Evolutionary conservation across 805 yeast species (phyloP).

Genomic region (Starmerella gropengiesseri): DNA sequence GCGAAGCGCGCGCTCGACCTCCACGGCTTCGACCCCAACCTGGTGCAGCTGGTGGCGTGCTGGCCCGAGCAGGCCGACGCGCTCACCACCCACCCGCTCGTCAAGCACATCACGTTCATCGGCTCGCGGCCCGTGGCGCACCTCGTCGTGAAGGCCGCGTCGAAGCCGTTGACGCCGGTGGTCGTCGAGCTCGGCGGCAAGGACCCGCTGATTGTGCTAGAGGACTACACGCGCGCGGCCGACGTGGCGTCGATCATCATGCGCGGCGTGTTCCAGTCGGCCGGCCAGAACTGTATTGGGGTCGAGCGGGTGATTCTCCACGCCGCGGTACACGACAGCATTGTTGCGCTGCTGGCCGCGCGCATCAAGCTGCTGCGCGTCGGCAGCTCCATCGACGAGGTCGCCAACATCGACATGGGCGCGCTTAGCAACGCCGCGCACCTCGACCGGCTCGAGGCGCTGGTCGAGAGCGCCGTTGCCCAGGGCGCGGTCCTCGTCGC

Average conservation of each 20-base stretch:
- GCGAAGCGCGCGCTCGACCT: conserved; percentile 60
- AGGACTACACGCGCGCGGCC: conserved; percentile 28
- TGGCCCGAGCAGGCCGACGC: conserved; percentile 83
- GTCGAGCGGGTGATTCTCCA: conserved; percentile 77
- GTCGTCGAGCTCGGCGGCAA: conserved; percentile 96
- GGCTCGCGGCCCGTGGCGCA: conserved; percentile 95
- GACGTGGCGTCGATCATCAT: conserved; percentile 65
- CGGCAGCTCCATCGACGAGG: conserved; percentile 88
- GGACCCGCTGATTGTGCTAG: conserved; percentile 80
- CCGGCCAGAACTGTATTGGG: conserved; percentile 98
- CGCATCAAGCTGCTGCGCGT: conserved; percentile 55
- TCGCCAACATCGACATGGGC: conserved; percentile 89
- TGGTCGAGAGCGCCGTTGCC: conserved; percentile 61
- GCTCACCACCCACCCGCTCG: conserved; percentile 70
- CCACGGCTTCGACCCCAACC: conserved; percentile 65
- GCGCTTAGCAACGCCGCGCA: conserved; percentile 79
- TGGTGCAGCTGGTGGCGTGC: conserved; percentile 81
- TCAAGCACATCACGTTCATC: conserved; percentile 84
- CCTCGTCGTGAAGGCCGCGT: conserved; percentile 70
- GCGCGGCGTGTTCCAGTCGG: conserved; percentile 94
- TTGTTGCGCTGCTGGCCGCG: conserved; percentile 46
- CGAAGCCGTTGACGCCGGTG: conserved; percentile 81
- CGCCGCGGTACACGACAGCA: conserved; percentile 51
- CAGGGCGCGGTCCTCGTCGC: conserved; percentile 69
- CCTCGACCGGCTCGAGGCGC: conserved; percentile 53